These are phyloP conservation scores for Cyanidioschyzon merolae DNA, from an alignment of 23 red algal species.

Conservation along the genomic window DNA sequence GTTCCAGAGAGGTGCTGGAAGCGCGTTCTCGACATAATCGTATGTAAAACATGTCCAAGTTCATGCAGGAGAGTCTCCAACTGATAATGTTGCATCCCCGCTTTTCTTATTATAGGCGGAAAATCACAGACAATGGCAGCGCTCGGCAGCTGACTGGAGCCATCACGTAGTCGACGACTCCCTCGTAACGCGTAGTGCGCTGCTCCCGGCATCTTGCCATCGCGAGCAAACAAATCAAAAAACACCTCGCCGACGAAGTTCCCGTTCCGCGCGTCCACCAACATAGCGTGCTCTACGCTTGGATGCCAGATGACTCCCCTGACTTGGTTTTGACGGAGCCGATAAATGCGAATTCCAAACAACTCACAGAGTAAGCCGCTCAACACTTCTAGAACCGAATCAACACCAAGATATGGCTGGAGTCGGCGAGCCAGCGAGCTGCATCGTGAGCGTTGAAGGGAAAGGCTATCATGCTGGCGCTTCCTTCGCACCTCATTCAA, in stretches of 20 bases:
- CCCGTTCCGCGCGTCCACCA: conserved; percentile 27
- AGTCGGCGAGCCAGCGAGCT: neutral
- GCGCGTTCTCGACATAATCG: conserved; percentile 55
- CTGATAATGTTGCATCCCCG: conserved; percentile 39
- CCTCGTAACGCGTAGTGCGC: conserved; percentile 83
- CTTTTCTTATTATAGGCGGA: conserved; percentile 1
- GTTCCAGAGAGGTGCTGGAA: conserved; percentile 93
- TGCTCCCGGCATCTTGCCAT: conserved; percentile 59
- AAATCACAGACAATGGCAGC: conserved; percentile 86
- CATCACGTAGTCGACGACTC: conserved; percentile 30
- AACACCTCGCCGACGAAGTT: conserved; percentile 52
- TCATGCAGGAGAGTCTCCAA: conserved; percentile 83
- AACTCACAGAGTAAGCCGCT: conserved; percentile 27
- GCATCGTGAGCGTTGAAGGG: neutral
- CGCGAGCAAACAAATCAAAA: conserved; percentile 64
- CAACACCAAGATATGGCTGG: conserved; percentile 44
- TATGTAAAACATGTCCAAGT: conserved; percentile 78
- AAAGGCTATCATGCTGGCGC: neutral
- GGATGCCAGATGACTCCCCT: conserved; percentile 56
- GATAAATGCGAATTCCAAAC: conserved; percentile 44
- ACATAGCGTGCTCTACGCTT: conserved; percentile 31
- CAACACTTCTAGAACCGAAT: conserved; percentile 35
- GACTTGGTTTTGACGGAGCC: conserved; percentile 5
- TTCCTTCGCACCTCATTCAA: neutral
- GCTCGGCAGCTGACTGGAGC: conserved; percentile 61